Evolutionary conservation across 441 rosid genomes (phyloP), one percentile per base, ranked within the genome.

Genomic region (Gossypium aridum): DNA sequence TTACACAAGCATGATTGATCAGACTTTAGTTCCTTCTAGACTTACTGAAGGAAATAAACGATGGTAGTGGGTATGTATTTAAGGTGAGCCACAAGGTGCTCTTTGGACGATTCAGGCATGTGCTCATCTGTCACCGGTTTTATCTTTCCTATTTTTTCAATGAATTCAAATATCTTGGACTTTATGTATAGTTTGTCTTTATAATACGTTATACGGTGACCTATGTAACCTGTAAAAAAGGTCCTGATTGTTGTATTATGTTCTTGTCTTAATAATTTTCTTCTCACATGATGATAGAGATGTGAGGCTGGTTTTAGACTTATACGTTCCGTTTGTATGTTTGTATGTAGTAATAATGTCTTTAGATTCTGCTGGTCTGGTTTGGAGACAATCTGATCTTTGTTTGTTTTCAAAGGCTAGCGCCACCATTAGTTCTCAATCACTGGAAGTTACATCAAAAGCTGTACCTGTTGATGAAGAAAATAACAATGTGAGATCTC

Each of bases 371-470:
- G 66, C 17, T 66, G 16, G 20, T 49, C 31, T 72, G 39, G 39
- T 53, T 8, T 10, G 69, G 45, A 23, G 69, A 53, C 45, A 69
- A 78, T 81, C 65, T 85, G 75, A 62, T 70, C 72, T 75, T 75
- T 71, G 61, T 73, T 78, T 71, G 61, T 74, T 73, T 63, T 63
- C 19, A 17, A 77, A 88, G 91, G 82, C 78, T 54, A 85, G 72
- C 62, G 51, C 83, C 66, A 61, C 65, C 45, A 86, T 83, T 80
- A 78, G 80, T 79, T 80, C 86, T 83, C 93, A 83, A 73, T 86
- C 90, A 13, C 86, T 84, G 34, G 96, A 93, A 69, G 78, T 87
- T 74, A 79, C 82, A 16, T 78, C 90, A 22, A 88, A 91, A 84
- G 82, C 76, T 20, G 70, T 71, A 8, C 74, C 80, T 39, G 77